Conservation (phyloP, 345 rosid genomes). For the Hypericum androsaemum region DNA sequence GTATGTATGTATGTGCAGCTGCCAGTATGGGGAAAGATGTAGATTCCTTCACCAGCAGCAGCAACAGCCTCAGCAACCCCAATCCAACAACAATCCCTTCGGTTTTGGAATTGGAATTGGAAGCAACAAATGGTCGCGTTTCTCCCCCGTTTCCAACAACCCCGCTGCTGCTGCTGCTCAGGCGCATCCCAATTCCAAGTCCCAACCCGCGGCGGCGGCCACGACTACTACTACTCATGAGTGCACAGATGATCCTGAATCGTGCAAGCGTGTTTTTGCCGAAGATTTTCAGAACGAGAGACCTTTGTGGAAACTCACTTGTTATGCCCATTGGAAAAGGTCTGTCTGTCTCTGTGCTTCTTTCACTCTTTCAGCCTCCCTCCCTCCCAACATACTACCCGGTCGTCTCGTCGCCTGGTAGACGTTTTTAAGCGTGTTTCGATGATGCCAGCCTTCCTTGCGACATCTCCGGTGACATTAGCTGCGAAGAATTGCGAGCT, state of each 20-base stretch:
- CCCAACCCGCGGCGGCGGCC: constrained; percentile 36
- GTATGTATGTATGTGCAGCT: constrained; percentile 32
- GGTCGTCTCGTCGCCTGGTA: no score
- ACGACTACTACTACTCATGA: no score
- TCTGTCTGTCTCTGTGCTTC: constrained; percentile 19
- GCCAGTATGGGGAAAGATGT: constrained; percentile 67
- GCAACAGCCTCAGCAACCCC: constrained; percentile 36
- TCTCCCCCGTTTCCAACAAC: constrained; percentile 26
- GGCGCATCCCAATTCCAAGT: constrained; percentile 38
- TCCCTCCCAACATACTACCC: no score
- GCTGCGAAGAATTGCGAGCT: constrained; percentile 75
- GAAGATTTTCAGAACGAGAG: constrained; percentile 78
- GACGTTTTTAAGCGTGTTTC: no score
- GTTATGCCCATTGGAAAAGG: constrained; percentile 75
- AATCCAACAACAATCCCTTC: constrained; percentile 14
- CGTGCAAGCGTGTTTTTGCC: constrained; percentile 49
- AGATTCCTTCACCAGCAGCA: constrained; percentile 52
- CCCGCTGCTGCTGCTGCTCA: constrained; percentile 27
- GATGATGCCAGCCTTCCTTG: constrained; percentile 72
- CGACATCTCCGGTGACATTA: constrained; percentile 62
- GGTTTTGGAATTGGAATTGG: constrained; percentile 72
- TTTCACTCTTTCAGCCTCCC: neutral
- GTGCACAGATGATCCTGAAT: constrained; percentile 77
- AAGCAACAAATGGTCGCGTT: constrained; percentile 50
- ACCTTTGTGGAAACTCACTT: constrained; percentile 87